Base-by-base conservation (phyloP, 1,284 basidiomycete genomes). In the Sporisorium sorghi region DNA sequence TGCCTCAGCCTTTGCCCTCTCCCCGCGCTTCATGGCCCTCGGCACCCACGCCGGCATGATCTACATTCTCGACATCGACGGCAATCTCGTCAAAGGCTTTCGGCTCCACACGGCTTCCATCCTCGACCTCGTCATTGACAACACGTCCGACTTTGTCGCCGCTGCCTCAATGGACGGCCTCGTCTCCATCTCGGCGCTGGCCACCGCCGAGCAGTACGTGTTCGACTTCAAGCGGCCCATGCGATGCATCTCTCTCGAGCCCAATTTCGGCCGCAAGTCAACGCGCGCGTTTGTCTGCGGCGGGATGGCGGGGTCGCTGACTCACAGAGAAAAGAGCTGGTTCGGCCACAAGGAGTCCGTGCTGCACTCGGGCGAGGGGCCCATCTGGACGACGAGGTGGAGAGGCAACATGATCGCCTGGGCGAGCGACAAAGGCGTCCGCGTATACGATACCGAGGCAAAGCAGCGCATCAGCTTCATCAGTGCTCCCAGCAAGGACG, bases 401-500 rank as follows among this genome's bases (percentile, higher is more conserved):
- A 87, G 90, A 76, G 91, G 90, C 2, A 89, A 89, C 58, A 87
- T 97, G 28, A 93, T 98, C 65, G 94, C 94, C 0, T 99, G 97
- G 97, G 94, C 96, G 1, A 97, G 94, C 78, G 97, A 99, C 84
- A 82, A 90, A 90, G 97, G 97, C 21, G 92, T 99, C 58, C 94
- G 95, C 82, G 91, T 99, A 52, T 96, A 95, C 82, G 95, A 99
- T 83, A 91, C 90, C 0, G 86, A 87, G 3, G 91, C 92, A 0
- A 90, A 91, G 74, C 89, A 90, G 40, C 89, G 92, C 7, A 92
- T 99, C 63, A 92, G 92, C 1, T 94, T 90, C 84, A 93, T 99
- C 65, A 91, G 94, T 82, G 88, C 94, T 42, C 91, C 92, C 4
- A 83, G 88, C 0, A 89, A 91, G 66, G 91, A 93, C 63, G 94